phyloP scores from a whole-genome alignment of 2,329 filamentous ascomycete genomes.

The Cladosporium sp. region DNA sequence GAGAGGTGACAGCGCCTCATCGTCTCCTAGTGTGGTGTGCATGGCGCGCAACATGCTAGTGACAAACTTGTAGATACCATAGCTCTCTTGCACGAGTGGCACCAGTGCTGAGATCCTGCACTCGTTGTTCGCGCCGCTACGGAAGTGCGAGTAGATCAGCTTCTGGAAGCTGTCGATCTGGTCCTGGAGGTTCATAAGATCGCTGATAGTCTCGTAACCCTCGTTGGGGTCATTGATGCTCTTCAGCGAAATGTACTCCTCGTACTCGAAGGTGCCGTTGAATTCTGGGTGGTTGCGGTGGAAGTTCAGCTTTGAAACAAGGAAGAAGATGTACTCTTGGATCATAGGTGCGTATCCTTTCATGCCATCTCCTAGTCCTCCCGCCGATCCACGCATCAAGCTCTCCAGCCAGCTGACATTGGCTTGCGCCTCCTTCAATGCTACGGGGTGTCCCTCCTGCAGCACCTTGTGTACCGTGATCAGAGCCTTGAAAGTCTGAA shows the following conservation, averaged over 20 bases:
- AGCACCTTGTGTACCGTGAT: conserved; percentile 97
- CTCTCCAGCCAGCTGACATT: conserved; percentile 92
- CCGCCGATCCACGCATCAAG: conserved; percentile 77
- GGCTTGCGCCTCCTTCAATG: conserved; percentile 82
- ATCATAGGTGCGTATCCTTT: conserved; percentile 84
- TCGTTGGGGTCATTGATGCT: conserved; percentile 98
- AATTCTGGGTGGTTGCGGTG: conserved; percentile 97
- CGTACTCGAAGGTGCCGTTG: conserved; percentile 98
- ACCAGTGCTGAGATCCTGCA: conserved; percentile 93
- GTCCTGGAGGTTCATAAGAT: conserved; percentile 95
- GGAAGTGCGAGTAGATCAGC: conserved; percentile 95
- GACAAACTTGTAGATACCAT: conserved; percentile 99
- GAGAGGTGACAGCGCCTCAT: conserved; percentile 86
- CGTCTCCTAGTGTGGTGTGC: conserved; percentile 87
- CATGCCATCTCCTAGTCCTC: conserved; percentile 68
- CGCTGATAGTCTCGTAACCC: conserved; percentile 92
- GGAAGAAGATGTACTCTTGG: conserved; percentile 93
- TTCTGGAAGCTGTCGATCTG: conserved; percentile 99
- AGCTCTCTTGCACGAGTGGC: conserved; percentile 93
- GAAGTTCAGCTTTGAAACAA: conserved; percentile 93
- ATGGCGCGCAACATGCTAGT: conserved; percentile 99
- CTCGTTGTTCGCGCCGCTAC: conserved; percentile 88
- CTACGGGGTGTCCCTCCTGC: conserved; percentile 90
- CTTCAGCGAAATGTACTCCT: conserved; percentile 97
- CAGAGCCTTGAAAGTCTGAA: conserved; percentile 97